Conservation (phyloP, 306 rosid species). For the Hippophae rhamnoides region DNA sequence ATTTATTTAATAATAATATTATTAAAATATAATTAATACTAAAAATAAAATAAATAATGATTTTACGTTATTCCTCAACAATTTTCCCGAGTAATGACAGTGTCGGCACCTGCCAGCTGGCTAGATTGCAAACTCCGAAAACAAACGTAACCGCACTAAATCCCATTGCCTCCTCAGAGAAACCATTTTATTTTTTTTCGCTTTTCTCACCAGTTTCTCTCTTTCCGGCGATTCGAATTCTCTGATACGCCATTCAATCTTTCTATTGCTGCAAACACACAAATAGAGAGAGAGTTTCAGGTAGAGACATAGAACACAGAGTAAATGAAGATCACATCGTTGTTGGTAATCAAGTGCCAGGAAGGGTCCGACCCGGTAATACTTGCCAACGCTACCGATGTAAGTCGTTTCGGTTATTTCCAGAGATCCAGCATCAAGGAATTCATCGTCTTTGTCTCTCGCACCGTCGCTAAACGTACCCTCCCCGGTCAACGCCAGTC, state of each 20-base stretch:
- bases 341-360: conserved; percentile 78
- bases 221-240: not conserved
- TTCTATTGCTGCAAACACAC: no score
- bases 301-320: not conserved
- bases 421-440: conserved; percentile 87
- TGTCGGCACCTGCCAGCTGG: no score
- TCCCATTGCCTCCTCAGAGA: not conserved
- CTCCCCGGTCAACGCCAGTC: conserved; percentile 86
- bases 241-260: no score
- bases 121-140: not conserved
- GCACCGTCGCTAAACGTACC: conserved; percentile 92
- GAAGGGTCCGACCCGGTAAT: conserved; percentile 85
- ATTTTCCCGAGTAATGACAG: no score
- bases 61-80: no score
- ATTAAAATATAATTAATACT: no score
- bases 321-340: conserved; percentile 82
- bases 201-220: not conserved
- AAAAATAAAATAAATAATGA: no score
- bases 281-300: not conserved
- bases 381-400: conserved; percentile 61
- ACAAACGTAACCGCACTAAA: not conserved
- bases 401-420: conserved; percentile 76
- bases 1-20: no score
- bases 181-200: not conserved
- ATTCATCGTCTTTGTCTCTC: conserved; percentile 81